A percentile compares a stretch with the other conserved stretches of the same genome.
Evolutionary conservation across 345 rosid species (phyloP).

Genomic region (Erodium maritimum): DNA sequence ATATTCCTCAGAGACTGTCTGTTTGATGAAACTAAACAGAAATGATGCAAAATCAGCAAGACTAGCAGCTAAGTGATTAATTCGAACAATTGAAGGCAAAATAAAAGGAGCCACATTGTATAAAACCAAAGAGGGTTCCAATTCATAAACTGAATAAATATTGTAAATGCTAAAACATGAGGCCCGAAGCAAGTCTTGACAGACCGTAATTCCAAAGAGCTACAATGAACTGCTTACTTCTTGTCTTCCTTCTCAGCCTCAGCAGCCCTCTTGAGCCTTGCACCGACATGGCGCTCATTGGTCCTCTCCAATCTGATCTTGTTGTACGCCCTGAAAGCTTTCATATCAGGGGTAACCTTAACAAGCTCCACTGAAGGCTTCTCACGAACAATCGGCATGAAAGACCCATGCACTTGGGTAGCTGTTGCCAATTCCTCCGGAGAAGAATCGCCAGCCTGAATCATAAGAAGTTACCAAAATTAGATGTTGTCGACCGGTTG

Average conservation of each 20-base stretch:
- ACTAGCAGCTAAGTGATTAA: too few relatives aligned
- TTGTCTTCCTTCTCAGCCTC: slow-evolving; percentile 26
- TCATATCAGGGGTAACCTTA: slow-evolving; percentile 65
- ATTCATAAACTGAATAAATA: too few relatives aligned
- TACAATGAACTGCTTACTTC: slow-evolving; percentile 1
- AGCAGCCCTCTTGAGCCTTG: slow-evolving; percentile 64
- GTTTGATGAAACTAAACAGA: too few relatives aligned
- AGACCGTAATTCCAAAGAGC: too few relatives aligned
- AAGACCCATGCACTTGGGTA: slow-evolving; percentile 31
- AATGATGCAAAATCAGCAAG: too few relatives aligned
- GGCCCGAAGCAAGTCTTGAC: too few relatives aligned
- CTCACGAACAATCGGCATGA: slow-evolving; percentile 22
- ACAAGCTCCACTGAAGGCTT: slow-evolving; percentile 49
- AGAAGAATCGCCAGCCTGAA: slow-evolving; percentile 45
- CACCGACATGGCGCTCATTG: slow-evolving; percentile 51
- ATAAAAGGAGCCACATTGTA: too few relatives aligned
- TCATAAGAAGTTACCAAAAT: not conserved
- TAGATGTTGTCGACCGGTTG: not conserved
- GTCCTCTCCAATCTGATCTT: slow-evolving; percentile 55
- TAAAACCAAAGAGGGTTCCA: too few relatives aligned
- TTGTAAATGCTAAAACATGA: too few relatives aligned
- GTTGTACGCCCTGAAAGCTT: slow-evolving; percentile 64
- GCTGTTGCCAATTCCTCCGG: slow-evolving; percentile 65
- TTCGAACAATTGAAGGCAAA: too few relatives aligned
- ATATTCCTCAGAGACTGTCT: too few relatives aligned